Base-by-base conservation (phyloP, 192 early-diverging fungal genomes). In the Phlyctochytrium arcticum region DNA sequence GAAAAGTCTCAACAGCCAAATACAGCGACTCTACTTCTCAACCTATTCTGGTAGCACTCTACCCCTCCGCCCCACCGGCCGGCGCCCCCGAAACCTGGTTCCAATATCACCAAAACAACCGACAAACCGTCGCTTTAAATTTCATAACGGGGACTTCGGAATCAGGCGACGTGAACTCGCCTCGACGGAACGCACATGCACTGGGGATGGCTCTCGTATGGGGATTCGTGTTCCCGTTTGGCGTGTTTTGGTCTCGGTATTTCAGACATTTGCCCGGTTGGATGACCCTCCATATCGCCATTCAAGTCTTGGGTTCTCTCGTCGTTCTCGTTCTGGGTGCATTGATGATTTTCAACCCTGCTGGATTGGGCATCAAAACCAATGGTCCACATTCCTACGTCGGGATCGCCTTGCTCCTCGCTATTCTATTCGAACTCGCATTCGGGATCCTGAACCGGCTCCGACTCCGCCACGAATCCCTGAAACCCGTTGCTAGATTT, bases 201-300 rank as follows among this genome's bases (percentile, higher is more conserved):
- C 23, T 65, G n/a, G 62, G 62, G 19, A 75, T 75, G 74, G 39
- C 62, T 47, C 34, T 62, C 39, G 55, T 61, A 15, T 75, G 72
- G 75, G 49, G 61, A 2, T 47, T 77, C 0, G 8, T 73, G 6
- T 60, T 77, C 44, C 75, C 75, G 0, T 33, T 42, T 36, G 75
- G 62, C 24, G 72, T 51, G 6, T 77, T 59, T 47, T 74, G 48
- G 42, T 75, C 75, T 21, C 36, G 75, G 9, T 72, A 70, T 2
- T 44, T 44, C 21, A 44, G 39, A 19, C 39, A 44, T 44, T 6
- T 63, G 3, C 56, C 63, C 5, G 56, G 62, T 0, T 71, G 69
- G 69, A 39, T 73, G 15, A 32, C 17, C 29, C 37, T 74, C 17
- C 60, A 74, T 10, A 27, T 54, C 10, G 27, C 19, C 12, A 9